These are phyloP conservation scores for Thielaviopsis euricoi DNA, from an alignment of 2,329 filamentous ascomycete species.

Conservation along the genomic window DNA sequence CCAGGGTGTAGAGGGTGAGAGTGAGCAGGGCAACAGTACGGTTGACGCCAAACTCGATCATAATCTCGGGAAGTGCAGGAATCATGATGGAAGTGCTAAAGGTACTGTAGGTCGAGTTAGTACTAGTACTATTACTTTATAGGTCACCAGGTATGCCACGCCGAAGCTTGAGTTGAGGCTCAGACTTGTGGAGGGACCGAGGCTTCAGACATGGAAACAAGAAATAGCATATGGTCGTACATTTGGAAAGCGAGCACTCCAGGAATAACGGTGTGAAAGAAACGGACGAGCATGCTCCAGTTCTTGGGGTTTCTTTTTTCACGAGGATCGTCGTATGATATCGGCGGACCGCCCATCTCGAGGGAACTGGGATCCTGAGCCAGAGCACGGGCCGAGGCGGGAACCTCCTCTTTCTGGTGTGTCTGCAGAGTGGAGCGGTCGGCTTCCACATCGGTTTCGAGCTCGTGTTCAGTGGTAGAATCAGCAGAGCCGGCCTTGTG, in stretches of 20 bases:
- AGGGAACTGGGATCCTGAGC: not conserved
- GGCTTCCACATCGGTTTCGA: not conserved
- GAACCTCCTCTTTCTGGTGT: not conserved
- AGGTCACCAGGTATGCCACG: not conserved
- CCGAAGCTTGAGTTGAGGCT: not conserved
- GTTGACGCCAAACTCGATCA: conserved; percentile 35
- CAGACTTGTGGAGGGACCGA: not conserved
- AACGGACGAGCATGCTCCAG: conserved; percentile 6
- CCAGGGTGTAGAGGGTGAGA: conserved; percentile 42
- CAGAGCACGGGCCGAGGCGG: not conserved
- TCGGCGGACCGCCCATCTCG: not conserved
- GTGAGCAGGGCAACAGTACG: conserved; percentile 41
- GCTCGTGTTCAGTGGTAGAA: not conserved
- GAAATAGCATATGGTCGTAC: not conserved
- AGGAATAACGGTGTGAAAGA: conserved; percentile 12
- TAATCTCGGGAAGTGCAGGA: conserved; percentile 28
- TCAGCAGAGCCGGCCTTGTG: not conserved
- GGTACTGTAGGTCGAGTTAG: conserved; percentile 22
- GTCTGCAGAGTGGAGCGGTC: not conserved
- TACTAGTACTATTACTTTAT: not conserved
- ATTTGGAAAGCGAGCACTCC: conserved; percentile 13
- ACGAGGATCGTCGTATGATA: conserved; percentile 9
- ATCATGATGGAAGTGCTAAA: conserved; percentile 38
- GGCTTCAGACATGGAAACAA: not conserved
- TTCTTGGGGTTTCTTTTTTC: conserved; percentile 13